phyloP scores from a whole-genome alignment of 257 asterid species.

The Scutellaria barbata region DNA sequence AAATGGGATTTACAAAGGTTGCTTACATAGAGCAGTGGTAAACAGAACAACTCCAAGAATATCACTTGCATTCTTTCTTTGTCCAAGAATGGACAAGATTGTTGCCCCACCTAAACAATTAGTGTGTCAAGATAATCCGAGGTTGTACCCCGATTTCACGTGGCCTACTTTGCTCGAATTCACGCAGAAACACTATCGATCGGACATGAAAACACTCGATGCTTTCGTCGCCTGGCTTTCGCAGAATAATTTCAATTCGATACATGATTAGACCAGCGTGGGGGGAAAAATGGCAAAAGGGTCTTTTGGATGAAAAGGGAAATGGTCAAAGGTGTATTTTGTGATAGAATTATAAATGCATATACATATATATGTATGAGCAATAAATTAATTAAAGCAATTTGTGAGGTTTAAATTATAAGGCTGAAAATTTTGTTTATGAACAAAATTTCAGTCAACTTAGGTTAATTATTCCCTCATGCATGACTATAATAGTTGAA shows the following conservation, averaged over 20 bases:
- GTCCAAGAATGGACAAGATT: conserved; percentile 63
- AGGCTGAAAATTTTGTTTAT: conserved; percentile 8
- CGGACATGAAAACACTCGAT: conserved; percentile 79
- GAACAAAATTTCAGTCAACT: conserved; percentile 9
- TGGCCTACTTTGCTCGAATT: conserved; percentile 70
- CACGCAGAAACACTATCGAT: conserved; percentile 79
- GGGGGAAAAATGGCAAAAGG: too few relatives aligned
- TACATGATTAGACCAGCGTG: too few relatives aligned
- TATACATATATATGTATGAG: neutral
- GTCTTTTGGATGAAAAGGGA: too few relatives aligned
- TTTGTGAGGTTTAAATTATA: neutral
- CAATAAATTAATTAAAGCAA: conserved; percentile 1
- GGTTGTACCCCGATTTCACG: conserved; percentile 74
- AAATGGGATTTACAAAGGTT: conserved; percentile 82
- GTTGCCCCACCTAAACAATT: conserved; percentile 65
- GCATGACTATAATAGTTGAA: conserved; percentile 18
- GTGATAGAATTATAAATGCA: neutral
- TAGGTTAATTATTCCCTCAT: neutral
- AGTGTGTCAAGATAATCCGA: conserved; percentile 43
- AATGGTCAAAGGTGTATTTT: neutral
- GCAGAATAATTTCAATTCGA: neutral
- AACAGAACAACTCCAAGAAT: conserved; percentile 57
- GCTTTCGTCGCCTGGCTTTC: conserved; percentile 64
- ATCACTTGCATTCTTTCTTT: conserved; percentile 76
- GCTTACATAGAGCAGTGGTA: conserved; percentile 80